Evolutionary conservation across 192 early-diverging fungal species (phyloP).

Genomic region (Backusella parvicylindrica): DNA sequence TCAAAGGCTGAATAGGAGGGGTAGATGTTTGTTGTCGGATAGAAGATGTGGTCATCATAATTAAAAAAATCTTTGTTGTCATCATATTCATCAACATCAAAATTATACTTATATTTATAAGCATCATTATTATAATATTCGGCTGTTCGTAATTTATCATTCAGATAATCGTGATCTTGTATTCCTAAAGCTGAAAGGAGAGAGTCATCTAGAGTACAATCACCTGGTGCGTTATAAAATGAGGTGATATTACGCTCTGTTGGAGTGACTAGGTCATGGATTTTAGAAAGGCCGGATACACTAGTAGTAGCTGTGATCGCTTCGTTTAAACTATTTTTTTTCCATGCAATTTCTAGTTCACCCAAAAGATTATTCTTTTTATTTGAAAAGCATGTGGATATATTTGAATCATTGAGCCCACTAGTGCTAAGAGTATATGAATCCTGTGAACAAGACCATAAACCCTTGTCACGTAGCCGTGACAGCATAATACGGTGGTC

Average conservation of each 20-base stretch:
- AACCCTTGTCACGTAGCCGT: constrained; percentile 10
- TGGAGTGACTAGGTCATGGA: constrained; percentile 7
- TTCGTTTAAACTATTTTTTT: constrained; percentile 20
- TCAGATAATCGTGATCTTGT: not conserved
- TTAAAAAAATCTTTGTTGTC: not conserved
- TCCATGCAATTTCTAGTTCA: constrained; percentile 50
- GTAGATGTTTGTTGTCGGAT: not conserved
- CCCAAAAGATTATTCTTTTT: constrained; percentile 36
- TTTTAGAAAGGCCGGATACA: not conserved
- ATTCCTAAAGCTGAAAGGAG: constrained; percentile 10
- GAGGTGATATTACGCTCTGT: constrained; percentile 20
- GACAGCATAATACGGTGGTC: constrained; percentile 31
- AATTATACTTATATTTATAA: not conserved
- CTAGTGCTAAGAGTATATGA: not conserved
- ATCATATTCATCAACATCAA: not conserved
- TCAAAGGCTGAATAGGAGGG: not conserved
- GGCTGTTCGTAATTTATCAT: not conserved
- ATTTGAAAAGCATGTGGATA: not conserved
- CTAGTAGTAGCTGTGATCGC: not conserved
- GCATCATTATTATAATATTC: not conserved
- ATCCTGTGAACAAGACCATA: not conserved
- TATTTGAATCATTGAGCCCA: not conserved
- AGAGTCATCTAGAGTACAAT: constrained; percentile 5
- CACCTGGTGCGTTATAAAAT: constrained; percentile 21
- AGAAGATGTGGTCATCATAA: not conserved